phyloP scores from a whole-genome alignment of 106 monocot genomes.

The Dioscorea dumetorum region DNA sequence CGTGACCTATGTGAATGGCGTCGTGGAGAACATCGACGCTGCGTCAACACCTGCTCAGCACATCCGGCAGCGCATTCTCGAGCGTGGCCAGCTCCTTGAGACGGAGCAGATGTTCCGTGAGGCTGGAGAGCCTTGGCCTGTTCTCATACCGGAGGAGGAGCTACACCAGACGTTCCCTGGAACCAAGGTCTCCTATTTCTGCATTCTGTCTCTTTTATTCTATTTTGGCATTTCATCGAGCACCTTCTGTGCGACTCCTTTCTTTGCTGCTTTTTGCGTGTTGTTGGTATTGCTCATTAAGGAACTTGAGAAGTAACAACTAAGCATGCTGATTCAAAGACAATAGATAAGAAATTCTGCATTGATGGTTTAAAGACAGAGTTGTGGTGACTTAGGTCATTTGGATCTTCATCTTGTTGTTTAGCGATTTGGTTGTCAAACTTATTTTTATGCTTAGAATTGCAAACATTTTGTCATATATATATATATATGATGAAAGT shows the following conservation, averaged over 20 bases:
- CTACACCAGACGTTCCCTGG: slow-evolving; percentile 53
- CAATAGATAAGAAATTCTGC: no score
- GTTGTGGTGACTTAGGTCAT: no score
- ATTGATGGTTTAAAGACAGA: no score
- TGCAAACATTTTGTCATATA: no score
- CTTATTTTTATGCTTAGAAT: no score
- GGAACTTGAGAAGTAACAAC: no score
- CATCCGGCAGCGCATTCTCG: slow-evolving; percentile 63
- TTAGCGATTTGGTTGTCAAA: no score
- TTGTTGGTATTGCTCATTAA: no score
- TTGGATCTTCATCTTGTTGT: no score
- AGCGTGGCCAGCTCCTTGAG: slow-evolving; percentile 62
- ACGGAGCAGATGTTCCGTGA: slow-evolving; percentile 99
- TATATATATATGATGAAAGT: no score
- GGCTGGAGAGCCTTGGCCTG: slow-evolving; percentile 87
- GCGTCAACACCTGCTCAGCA: slow-evolving; percentile 49
- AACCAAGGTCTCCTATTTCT: slow-evolving; percentile 44
- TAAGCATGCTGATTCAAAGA: no score
- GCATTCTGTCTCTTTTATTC: not conserved
- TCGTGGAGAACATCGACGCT: slow-evolving; percentile 82
- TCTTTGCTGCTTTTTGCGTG: not conserved
- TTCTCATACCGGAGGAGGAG: slow-evolving; percentile 81
- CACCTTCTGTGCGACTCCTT: slow-evolving; percentile 1
- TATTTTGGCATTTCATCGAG: slow-evolving; percentile 19
- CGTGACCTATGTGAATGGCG: slow-evolving; percentile 82